Percentiles rank a stretch among this genome's conserved stretches.
phyloP scores from a whole-genome alignment of 1,284 basidiomycete species.

The Ceratobasidium sp. region DNA sequence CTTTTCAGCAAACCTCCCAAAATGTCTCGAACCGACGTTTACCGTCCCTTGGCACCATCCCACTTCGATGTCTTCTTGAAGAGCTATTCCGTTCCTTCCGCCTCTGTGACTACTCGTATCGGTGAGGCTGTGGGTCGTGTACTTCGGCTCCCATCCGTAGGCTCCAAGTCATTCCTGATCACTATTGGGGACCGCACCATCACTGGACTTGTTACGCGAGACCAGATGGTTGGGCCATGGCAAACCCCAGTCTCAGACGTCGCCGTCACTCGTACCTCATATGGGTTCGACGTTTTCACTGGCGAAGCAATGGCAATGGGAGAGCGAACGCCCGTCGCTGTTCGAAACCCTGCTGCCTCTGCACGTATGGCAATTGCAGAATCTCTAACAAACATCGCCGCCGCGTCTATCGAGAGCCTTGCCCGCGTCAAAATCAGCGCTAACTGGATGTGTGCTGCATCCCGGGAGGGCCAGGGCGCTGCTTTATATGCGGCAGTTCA shows the following conservation, averaged over 20 bases:
- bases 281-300: slow-evolving; percentile 84
- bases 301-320: slow-evolving; percentile 99
- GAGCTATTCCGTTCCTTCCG: slow-evolving; percentile 66
- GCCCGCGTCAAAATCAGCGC: slow-evolving; percentile 91
- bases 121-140: slow-evolving; percentile 79
- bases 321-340: slow-evolving; percentile 92
- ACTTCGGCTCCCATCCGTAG: slow-evolving; percentile 90
- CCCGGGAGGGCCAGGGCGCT: slow-evolving; percentile 89
- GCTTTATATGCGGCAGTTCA: slow-evolving; percentile 92
- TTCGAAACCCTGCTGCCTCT: slow-evolving; percentile 87
- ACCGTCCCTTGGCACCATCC: slow-evolving; percentile 61
- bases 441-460: slow-evolving; percentile 99
- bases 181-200: slow-evolving; percentile 97
- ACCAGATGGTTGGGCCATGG: slow-evolving; percentile 99
- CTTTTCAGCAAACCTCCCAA: slow-evolving; percentile 97
- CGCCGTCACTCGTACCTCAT: slow-evolving; percentile 93
- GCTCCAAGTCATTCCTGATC: slow-evolving; percentile 96
- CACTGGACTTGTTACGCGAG: slow-evolving; percentile 93
- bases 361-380: slow-evolving; percentile 97
- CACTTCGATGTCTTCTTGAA: slow-evolving; percentile 79
- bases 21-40: slow-evolving; percentile 82
- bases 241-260: slow-evolving; percentile 98
- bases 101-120: slow-evolving; percentile 60
- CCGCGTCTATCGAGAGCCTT: slow-evolving; percentile 79
- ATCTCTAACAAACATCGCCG: slow-evolving; percentile 90